Conservation (phyloP, 2,329 filamentous ascomycete genomes). For the Periconia sp. region DNA sequence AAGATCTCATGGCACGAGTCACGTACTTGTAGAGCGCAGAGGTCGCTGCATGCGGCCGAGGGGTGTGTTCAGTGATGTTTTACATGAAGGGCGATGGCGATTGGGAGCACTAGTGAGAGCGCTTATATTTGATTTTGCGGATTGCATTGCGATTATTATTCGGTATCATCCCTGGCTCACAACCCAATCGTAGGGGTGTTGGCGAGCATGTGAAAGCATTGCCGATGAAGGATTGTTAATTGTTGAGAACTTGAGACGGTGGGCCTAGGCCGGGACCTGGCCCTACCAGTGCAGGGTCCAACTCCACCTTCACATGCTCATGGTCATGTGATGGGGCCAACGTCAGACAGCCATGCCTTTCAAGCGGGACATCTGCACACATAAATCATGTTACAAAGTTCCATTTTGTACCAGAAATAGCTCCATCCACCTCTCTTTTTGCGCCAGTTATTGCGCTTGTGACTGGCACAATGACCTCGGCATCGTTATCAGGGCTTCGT, state of each 20-base stretch:
- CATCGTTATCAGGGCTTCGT: too few species aligned
- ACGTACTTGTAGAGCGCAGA: background rate
- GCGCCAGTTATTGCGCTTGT: too few species aligned
- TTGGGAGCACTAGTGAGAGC: too few species aligned
- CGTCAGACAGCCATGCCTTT: too few species aligned
- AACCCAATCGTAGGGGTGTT: background rate
- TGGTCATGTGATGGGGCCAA: background rate
- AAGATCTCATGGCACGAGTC: constrained; percentile 1
- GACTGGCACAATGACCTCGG: too few species aligned
- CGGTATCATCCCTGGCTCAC: background rate
- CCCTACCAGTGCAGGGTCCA: background rate
- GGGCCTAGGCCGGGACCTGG: background rate
- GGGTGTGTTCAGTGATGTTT: background rate
- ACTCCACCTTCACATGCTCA: background rate
- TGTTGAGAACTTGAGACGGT: background rate
- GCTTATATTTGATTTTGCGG: background rate
- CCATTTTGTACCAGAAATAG: too few species aligned
- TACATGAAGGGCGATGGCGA: background rate
- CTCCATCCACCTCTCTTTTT: too few species aligned
- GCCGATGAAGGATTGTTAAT: background rate
- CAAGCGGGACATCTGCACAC: background rate
- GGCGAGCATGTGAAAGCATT: background rate
- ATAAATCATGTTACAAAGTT: background rate
- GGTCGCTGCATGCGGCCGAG: background rate
- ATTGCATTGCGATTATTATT: background rate